A percentile compares a stretch with the other conserved stretches of the same genome.
Conservation (phyloP, 768 basidiomycete genomes). For the Botryobasidium botryosum region DNA sequence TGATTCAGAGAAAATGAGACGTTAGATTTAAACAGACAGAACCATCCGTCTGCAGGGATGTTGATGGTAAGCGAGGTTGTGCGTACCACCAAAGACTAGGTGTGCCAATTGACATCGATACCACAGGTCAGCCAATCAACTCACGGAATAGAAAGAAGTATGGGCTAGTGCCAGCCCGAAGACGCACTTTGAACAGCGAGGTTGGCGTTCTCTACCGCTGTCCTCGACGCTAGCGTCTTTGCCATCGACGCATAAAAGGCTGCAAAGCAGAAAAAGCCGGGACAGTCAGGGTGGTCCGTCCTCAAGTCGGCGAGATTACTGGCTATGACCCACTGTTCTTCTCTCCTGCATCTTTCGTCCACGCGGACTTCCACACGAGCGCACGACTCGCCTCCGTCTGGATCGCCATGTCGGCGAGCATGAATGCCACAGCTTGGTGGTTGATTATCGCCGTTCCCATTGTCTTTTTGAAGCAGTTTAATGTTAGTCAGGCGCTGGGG, state of each 20-base stretch:
- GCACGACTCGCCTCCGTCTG: slow-evolving; percentile 18
- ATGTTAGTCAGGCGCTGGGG: no score
- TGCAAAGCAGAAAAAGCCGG: slow-evolving; percentile 2
- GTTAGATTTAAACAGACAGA: no score
- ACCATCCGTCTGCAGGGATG: no score
- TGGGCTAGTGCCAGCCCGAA: no score
- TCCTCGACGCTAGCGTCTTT: slow-evolving; percentile 21
- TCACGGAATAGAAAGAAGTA: no score
- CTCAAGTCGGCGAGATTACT: not conserved
- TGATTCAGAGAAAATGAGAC: no score
- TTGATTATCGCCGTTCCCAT: slow-evolving; percentile 25
- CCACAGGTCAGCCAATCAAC: no score
- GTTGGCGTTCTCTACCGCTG: slow-evolving; percentile 24
- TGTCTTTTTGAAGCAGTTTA: slow-evolving; percentile 17
- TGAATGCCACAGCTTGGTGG: slow-evolving; percentile 23
- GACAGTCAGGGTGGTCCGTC: not conserved
- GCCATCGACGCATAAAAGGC: slow-evolving; percentile 26
- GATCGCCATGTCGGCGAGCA: slow-evolving; percentile 27
- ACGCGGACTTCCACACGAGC: slow-evolving; percentile 21
- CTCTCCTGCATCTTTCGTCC: slow-evolving; percentile 21
- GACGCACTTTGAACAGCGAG: slow-evolving; percentile 20
- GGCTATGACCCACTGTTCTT: slow-evolving; percentile 19
- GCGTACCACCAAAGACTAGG: no score
- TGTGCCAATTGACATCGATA: no score
- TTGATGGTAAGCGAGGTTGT: no score